Evolutionary conservation across 140 eudicot species (phyloP).

Genomic region (Anethum foeniculum): DNA sequence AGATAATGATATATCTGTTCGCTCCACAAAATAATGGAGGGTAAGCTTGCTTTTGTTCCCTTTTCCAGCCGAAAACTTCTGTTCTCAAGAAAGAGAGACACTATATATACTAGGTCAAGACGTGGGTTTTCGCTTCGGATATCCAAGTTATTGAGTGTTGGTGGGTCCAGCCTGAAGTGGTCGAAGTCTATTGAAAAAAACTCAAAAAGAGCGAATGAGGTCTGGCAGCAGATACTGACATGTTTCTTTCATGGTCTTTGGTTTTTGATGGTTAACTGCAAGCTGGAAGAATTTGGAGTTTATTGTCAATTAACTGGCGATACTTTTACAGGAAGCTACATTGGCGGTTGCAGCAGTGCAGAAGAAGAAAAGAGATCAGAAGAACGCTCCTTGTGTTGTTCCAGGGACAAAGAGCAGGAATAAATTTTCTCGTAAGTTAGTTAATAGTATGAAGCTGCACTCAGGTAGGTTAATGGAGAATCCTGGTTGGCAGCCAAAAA

Average conservation of each 20-base stretch:
- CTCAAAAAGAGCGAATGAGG: constrained; percentile 80
- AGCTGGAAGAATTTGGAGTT: background rate
- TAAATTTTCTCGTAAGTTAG: constrained; percentile 50
- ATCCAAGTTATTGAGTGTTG: constrained; percentile 79
- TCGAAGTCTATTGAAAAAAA: constrained; percentile 79
- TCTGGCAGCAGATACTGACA: constrained; percentile 20
- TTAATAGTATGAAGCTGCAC: constrained; percentile 27
- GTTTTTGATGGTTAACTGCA: background rate
- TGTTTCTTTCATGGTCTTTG: background rate
- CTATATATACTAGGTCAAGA: constrained; percentile 67
- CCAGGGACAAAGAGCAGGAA: constrained; percentile 34
- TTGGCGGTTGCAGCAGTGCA: constrained; percentile 78
- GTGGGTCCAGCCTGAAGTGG: constrained; percentile 90
- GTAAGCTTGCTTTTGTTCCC: background rate
- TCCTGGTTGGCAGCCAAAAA: constrained; percentile 35
- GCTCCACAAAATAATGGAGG: constrained; percentile 10
- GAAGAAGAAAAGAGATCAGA: constrained; percentile 49
- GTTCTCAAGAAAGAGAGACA: constrained; percentile 67
- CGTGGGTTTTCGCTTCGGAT: constrained; percentile 83
- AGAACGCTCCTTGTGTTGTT: constrained; percentile 19
- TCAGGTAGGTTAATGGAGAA: constrained; percentile 37
- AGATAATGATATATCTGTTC: background rate
- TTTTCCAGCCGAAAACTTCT: constrained; percentile 58
- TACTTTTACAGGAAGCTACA: constrained; percentile 63
- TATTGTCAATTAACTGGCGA: background rate